These are phyloP conservation scores for Letharia columbiana DNA, from an alignment of 495 filamentous ascomycete species.

Conservation along the genomic window DNA sequence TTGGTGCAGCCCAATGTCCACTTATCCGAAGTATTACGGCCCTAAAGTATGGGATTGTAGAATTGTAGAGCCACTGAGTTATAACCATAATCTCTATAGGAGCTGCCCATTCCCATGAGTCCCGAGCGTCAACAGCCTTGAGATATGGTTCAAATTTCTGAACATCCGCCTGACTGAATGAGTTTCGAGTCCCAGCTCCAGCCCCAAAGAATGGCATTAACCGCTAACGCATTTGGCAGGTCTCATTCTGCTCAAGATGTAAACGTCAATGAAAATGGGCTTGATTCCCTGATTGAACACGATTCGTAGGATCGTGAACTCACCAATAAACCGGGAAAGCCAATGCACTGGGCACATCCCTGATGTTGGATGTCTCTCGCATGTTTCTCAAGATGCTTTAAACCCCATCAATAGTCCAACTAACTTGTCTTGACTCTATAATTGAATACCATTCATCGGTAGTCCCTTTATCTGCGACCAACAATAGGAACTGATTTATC, in stretches of 20 bases:
- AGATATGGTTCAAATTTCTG: background rate
- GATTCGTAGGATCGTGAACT: background rate
- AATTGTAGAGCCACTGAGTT: no score
- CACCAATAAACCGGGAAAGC: background rate
- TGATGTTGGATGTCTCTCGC: background rate
- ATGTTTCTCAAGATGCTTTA: background rate
- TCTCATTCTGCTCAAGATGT: background rate
- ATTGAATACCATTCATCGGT: background rate
- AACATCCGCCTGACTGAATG: background rate
- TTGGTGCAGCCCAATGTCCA: no score
- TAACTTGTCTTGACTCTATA: background rate
- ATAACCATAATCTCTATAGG: no score
- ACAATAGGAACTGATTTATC: background rate
- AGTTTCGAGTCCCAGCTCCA: background rate
- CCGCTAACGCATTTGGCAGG: background rate
- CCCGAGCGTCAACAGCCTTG: background rate
- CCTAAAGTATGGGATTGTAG: no score
- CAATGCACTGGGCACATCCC: background rate
- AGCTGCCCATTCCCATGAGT: no score
- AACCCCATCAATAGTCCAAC: no score
- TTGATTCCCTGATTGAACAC: background rate
- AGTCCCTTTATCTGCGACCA: background rate
- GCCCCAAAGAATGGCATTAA: background rate
- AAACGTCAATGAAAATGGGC: background rate
- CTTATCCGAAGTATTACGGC: no score